Base-by-base conservation (phyloP, 306 rosid genomes). In the Carpinus viminea region DNA sequence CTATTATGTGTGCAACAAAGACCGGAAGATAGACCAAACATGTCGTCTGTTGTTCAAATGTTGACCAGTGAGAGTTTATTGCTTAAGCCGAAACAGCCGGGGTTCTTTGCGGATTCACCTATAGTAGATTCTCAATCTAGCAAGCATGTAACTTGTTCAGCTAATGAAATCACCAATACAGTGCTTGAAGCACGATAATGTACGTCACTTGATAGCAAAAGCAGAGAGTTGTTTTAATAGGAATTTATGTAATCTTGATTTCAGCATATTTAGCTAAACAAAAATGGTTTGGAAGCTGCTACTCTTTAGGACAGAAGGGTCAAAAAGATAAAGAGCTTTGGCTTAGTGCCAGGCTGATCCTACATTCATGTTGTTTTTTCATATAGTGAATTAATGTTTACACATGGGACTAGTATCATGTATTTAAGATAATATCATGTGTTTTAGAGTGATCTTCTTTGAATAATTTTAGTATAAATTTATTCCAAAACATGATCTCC, bases 11-110 rank as follows among this genome's bases (percentile, higher is more conserved):
- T 87, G 36, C 93, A 89, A 36, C 83, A 77, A 6, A 74, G 75
- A 71, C 90, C 89, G 0, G 85, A 88, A 3, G 90, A 87, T 50
- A 83, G 94, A 83, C 94, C 92, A 70, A 79, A 80, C 77, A 90
- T 90, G 92, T 68, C 87, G 0, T 56, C 79, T 74, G 89, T 90
- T 11, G 79, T 86, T 74, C 51, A 85, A 38, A 83, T 88, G 89
- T 61, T 87, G 59, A 81, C 81, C 41, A 83, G 87, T 78, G 87
- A 85, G 38, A 71, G 18, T 34, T 16, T 47, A 3, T 83, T 88
- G 78, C 55, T 87, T 8, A 80, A 81, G 21, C 92, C 95, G 3
- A 87, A 80, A 64, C 84, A 90, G 53, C 92, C 88, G 2, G 87
- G 82, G 50, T 88, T 84, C 73, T 78, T 84, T 0, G 11, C 57